phyloP scores from a whole-genome alignment of 306 rosid species.

The Begonia peltatifolia region DNA sequence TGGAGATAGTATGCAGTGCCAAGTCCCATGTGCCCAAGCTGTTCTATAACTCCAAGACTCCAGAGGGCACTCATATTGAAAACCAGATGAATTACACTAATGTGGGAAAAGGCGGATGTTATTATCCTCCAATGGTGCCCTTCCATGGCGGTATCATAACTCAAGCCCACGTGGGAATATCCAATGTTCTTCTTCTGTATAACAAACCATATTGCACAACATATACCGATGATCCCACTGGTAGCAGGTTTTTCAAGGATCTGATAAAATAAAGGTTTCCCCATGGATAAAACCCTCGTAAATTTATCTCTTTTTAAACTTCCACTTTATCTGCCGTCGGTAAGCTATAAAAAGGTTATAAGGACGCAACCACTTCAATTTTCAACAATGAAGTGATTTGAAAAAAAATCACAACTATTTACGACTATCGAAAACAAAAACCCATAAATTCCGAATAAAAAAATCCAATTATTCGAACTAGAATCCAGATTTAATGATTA shows the following conservation, averaged over 20 bases:
- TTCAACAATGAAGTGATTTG: background rate
- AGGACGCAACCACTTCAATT: background rate
- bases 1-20: conserved; percentile 87
- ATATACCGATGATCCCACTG: conserved; percentile 67
- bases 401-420: background rate
- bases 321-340: no score
- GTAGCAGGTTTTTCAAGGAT: conserved; percentile 91
- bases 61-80: conserved; percentile 97
- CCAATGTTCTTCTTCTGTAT: conserved; percentile 89
- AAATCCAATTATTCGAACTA: background rate
- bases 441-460: no score
- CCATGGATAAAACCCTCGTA: conserved; percentile 27
- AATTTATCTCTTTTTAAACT: background rate
- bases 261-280: conserved; percentile 84
- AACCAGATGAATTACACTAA: conserved; percentile 84
- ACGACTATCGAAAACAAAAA: no score
- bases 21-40: conserved; percentile 56
- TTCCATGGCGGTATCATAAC: conserved; percentile 77
- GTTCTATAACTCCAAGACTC: conserved; percentile 86
- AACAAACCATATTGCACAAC: conserved; percentile 80
- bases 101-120: conserved; percentile 83
- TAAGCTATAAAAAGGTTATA: no score
- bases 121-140: conserved; percentile 94
- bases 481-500: background rate
- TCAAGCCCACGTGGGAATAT: conserved; percentile 88